Base-by-base conservation (phyloP, 2,329 filamentous ascomycete species). In the Fusarium tjaetaba region DNA sequence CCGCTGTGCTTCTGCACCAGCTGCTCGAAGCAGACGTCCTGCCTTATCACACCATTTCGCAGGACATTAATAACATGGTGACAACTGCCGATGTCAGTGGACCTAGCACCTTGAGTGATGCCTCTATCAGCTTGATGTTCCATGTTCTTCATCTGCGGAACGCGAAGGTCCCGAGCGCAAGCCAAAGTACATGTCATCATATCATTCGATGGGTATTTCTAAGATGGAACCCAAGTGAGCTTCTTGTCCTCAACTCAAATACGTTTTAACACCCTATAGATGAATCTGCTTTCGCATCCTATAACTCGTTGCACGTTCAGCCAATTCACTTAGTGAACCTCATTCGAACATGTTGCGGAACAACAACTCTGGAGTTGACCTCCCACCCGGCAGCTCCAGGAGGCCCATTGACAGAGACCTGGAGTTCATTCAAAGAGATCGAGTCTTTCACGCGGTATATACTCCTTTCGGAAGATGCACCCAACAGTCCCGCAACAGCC, bases 141-240 rank as follows among this genome's bases (percentile, higher is more conserved):
- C 88, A 89, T 61, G 81, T 97, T 46, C 85, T 96, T 41, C 88
- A 91, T 63, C 84, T 90, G 45, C 89, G 90, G 59, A 91, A 92
- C 73, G 87, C 88, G 34, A 88, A 92, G 76, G 90, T 92, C 49
- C 92, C 94, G 4, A 91, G 89, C 65, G 89, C 89, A 41, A 93
- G 89, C 73, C 89, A 91, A 74, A 86, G 86, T 43, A 92, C 91
- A 7, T 91, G 90, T 42, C 92, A 90, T 72, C 90, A 93, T 76
- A 88, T 96, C 41, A 89, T 96, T 63, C 88, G 91, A 76, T 99
- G 96, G 96, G 81, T 96, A 3, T 91, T 95, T 76, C 88, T 91
- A 39, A 92, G 89, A 77, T 99, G 96, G 95, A 91, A 91, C 73
- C 93, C 95, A 73, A 91, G 94, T 96, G 85, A 80, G 88, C 75